Evolutionary conservation across 257 asterid genomes (phyloP), one percentile per base, ranked within the genome.

Genomic region (Verbena officinalis): DNA sequence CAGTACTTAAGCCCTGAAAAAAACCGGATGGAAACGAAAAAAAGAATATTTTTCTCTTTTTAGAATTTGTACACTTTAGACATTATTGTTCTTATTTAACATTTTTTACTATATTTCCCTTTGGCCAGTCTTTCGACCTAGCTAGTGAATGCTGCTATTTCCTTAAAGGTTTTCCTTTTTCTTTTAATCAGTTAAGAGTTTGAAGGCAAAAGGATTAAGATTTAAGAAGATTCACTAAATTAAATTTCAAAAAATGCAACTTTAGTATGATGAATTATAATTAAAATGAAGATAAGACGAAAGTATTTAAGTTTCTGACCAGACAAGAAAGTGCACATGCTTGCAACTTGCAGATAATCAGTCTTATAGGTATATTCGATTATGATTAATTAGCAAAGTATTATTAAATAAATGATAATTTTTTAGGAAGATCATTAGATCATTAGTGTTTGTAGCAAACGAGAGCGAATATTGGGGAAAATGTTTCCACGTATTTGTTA

Each of bases 21-120:
- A n/a, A n/a, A n/a, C n/a, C n/a, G n/a, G n/a, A n/a, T n/a, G n/a
- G n/a, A n/a, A n/a, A n/a, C n/a, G n/a, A n/a, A n/a, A n/a, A n/a
- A n/a, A n/a, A n/a, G n/a, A n/a, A n/a, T n/a, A n/a, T n/a, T 30
- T 45, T 70, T 61, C 55, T 65, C 31, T 55, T 75, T 62, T 65
- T 51, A 65, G 53, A 14, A 10, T 44, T 57, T 15, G n/a, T n/a
- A 52, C 19, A 20, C 36, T 19, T 20, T 8, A 0, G 15, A 16
- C 61, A 50, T 40, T 22, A 23, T 62, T 65, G 53, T 40, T 65
- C 22, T 51, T 24, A 16, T 64, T 73, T 69, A 40, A 48, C n/a
- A n/a, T n/a, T n/a, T n/a, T n/a, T n/a, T n/a, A n/a, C 55, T 12
- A 46, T 33, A 40, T 36, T 22, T 39, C 23, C 15, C 52, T 43